phyloP scores from a whole-genome alignment of 108 stramenopile genomes.

The Halocafeteria seosinensis region DNA sequence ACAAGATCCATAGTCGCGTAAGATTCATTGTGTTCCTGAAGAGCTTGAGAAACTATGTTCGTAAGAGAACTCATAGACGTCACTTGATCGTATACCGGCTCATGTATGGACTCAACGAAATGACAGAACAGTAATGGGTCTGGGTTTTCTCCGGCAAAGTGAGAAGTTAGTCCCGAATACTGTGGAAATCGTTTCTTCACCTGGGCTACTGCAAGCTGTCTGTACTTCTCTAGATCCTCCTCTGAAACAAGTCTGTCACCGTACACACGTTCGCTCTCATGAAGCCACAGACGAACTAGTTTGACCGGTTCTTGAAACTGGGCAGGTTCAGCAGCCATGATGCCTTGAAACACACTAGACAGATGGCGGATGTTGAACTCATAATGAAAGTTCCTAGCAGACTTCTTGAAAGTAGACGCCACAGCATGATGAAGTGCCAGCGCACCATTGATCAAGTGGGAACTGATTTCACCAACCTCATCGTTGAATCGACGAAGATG shows the following conservation, averaged over 20 bases:
- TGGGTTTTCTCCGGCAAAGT: slow-evolving; percentile 30
- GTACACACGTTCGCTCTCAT: slow-evolving; percentile 53
- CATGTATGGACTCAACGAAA: slow-evolving; percentile 31
- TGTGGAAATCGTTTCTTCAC: slow-evolving; percentile 38
- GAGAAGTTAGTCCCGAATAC: slow-evolving; percentile 29
- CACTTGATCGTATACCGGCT: slow-evolving; percentile 10
- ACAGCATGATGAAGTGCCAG: slow-evolving; percentile 31
- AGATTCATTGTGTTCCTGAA: slow-evolving; percentile 39
- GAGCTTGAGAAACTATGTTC: slow-evolving; percentile 18
- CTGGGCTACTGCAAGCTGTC: slow-evolving; percentile 33
- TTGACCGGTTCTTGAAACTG: slow-evolving; percentile 34
- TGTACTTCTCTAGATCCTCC: slow-evolving; percentile 34
- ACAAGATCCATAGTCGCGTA: slow-evolving; percentile 47
- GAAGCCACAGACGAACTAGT: slow-evolving; percentile 49
- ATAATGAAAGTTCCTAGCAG: slow-evolving; percentile 54
- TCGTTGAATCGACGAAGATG: slow-evolving; percentile 29
- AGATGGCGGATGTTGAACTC: slow-evolving; percentile 59
- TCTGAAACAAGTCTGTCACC: slow-evolving; percentile 49
- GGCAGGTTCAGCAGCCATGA: slow-evolving; percentile 32
- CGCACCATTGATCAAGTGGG: slow-evolving; percentile 33
- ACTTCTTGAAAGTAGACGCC: slow-evolving; percentile 38
- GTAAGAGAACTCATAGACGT: slow-evolving; percentile 15
- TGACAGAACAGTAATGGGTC: slow-evolving; percentile 39
- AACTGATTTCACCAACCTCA: slow-evolving; percentile 15
- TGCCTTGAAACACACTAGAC: slow-evolving; percentile 49